Evolutionary conservation across 2,329 filamentous ascomycete species (phyloP).

Genomic region (Dryadomyces sulphureus): DNA sequence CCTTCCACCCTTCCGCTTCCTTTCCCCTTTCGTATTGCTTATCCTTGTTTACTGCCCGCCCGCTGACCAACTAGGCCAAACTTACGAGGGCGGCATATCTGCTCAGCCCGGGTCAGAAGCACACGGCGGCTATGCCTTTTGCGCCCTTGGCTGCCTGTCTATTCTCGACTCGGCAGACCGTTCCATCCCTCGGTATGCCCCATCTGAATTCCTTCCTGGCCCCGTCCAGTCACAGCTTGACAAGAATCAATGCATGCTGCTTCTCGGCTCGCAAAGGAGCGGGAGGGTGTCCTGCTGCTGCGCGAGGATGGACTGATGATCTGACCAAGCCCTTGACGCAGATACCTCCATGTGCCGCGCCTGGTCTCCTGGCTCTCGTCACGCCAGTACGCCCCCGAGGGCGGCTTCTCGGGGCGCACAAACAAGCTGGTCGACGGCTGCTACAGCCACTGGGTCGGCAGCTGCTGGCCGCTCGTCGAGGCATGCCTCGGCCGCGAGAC

Average conservation of each 20-base stretch:
- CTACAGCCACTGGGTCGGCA: slow-evolving; percentile 95
- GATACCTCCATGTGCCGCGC: slow-evolving; percentile 60
- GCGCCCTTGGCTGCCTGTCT: slow-evolving; percentile 75
- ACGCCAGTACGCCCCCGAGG: slow-evolving; percentile 80
- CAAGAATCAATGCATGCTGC: slow-evolving; percentile 21
- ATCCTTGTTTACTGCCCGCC: too few relatives aligned
- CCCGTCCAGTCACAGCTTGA: slow-evolving; percentile 20
- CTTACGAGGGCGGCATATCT: slow-evolving; percentile 87
- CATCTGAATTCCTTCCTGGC: background rate
- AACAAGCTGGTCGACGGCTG: slow-evolving; percentile 98
- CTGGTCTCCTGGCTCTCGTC: slow-evolving; percentile 80
- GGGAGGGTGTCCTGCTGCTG: background rate
- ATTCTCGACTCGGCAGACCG: slow-evolving; percentile 68
- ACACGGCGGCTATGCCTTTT: slow-evolving; percentile 94
- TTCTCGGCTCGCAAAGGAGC: slow-evolving; percentile 7
- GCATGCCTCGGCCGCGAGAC: slow-evolving; percentile 43
- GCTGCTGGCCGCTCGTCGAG: slow-evolving; percentile 85
- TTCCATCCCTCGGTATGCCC: slow-evolving; percentile 52
- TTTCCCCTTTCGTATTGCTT: too few relatives aligned
- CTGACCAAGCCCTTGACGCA: slow-evolving; percentile 16
- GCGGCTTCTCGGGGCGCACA: slow-evolving; percentile 82
- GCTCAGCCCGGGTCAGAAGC: slow-evolving; percentile 77
- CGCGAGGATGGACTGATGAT: background rate
- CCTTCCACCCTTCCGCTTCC: too few relatives aligned
- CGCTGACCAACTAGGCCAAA: too few relatives aligned